phyloP scores from a whole-genome alignment of 2,329 filamentous ascomycete species.

The Iodosphaeria phyllophila region DNA sequence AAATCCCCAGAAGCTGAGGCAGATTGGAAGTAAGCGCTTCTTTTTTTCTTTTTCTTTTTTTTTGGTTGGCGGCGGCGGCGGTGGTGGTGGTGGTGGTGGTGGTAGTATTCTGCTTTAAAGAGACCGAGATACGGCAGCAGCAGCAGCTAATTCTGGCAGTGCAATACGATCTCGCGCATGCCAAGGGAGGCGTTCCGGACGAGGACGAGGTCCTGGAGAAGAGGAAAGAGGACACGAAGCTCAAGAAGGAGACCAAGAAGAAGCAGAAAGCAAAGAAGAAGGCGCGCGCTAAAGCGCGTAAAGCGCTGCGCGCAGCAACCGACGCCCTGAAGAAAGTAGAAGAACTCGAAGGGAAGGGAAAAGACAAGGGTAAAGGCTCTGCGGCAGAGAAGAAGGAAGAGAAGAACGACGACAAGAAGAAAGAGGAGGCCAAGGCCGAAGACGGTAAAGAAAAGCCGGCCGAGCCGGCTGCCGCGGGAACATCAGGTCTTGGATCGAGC shows the following conservation, averaged over 20 bases:
- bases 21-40: constrained; percentile 45
- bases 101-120: constrained; percentile 22
- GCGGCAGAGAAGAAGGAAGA: constrained; percentile 6
- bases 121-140: too few species aligned
- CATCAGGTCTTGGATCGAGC: background rate
- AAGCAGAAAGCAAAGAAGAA: constrained; percentile 15
- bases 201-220: constrained; percentile 21
- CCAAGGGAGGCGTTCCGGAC: constrained; percentile 33
- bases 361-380: constrained; percentile 8
- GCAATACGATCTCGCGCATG: constrained; percentile 42
- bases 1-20: constrained; percentile 46
- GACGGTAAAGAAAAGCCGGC: constrained; percentile 23
- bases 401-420: constrained; percentile 5
- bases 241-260: constrained; percentile 17
- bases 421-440: constrained; percentile 6
- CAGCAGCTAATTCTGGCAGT: too few species aligned
- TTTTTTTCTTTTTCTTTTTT: constrained; percentile 44
- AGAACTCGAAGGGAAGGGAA: constrained; percentile 9
- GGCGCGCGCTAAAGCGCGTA: constrained; percentile 15
- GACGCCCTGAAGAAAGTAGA: constrained; percentile 12
- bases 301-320: constrained; percentile 16
- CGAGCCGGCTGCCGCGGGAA: constrained; percentile 14
- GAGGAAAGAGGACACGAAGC: constrained; percentile 15
- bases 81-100: constrained; percentile 25
- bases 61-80: constrained; percentile 34